phyloP scores from a whole-genome alignment of 73 alveolate genomes.

The Tetrahymena borealis region DNA sequence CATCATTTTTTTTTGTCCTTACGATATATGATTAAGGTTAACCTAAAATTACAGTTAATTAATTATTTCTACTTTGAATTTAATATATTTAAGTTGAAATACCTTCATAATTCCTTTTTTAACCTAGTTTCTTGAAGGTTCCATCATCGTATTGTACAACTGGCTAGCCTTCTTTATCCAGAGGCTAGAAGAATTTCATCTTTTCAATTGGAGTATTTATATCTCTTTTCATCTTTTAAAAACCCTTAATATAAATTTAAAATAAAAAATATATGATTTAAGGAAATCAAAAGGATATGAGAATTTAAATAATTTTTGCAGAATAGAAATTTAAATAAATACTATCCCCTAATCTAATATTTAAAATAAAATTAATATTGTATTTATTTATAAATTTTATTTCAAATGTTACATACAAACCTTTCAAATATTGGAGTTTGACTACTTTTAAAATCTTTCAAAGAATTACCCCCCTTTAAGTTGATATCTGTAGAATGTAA shows the following conservation, averaged over 20 bases:
- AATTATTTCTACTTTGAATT: neutral
- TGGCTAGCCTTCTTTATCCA: neutral
- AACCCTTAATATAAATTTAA: no score
- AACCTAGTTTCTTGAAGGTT: slow-evolving; percentile 15
- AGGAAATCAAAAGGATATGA: no score
- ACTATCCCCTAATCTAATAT: no score
- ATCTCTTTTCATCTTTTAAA: neutral
- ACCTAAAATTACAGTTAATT: neutral
- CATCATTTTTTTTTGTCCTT: neutral
- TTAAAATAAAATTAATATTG: no score
- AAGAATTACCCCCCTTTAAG: no score
- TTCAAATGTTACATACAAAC: no score
- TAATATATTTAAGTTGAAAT: neutral
- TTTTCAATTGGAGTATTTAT: neutral
- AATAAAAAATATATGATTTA: no score
- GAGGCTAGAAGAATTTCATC: neutral
- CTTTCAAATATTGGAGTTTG: no score
- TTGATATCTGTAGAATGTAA: neutral
- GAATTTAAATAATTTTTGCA: no score
- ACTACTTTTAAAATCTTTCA: neutral
- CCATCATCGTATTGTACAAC: slow-evolving; percentile 38
- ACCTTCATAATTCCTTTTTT: slow-evolving; percentile 10
- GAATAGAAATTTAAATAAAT: no score
- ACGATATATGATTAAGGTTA: neutral
- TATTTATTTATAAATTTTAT: no score